phyloP scores from a whole-genome alignment of 352 stramenopile species.

The Phytopythium helicoides region DNA sequence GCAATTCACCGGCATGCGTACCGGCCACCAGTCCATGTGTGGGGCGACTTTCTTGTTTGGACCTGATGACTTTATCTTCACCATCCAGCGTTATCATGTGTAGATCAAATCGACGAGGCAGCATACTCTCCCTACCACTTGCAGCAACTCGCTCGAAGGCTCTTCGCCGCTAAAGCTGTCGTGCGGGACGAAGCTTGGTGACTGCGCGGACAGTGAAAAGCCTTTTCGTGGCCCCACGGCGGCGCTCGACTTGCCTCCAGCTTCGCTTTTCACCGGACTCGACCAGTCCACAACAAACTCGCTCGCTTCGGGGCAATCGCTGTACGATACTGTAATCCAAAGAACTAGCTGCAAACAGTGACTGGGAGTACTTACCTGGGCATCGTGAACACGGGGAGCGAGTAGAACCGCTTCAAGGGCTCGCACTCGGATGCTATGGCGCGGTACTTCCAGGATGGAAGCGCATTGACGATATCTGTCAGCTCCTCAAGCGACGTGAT shows the following conservation, averaged over 20 bases:
- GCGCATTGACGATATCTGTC: constrained; percentile 8
- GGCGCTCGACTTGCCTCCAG: neutral
- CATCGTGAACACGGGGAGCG: constrained; percentile 19
- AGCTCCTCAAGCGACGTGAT: constrained; percentile 29
- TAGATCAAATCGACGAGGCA: no score
- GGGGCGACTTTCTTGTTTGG: constrained; percentile 44
- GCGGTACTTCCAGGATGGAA: neutral
- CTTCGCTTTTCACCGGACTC: no score
- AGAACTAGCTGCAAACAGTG: no score
- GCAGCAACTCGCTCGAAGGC: constrained; percentile 24
- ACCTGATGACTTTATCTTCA: constrained; percentile 26
- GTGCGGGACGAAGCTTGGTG: constrained; percentile 37
- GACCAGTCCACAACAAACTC: no score
- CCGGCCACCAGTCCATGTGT: constrained; percentile 82
- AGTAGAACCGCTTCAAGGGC: constrained; percentile 31
- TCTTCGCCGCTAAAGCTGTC: constrained; percentile 8
- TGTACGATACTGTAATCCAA: neutral
- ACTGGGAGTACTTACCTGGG: neutral
- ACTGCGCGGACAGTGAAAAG: constrained; percentile 34
- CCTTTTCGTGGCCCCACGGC: constrained; percentile 16
- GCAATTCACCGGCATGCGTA: no score
- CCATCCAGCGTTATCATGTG: no score
- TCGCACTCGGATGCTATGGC: neutral
- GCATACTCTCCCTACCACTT: constrained; percentile 24
- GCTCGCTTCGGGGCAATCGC: neutral